These are phyloP conservation scores for Dendryphion nanum DNA, from an alignment of 2,329 filamentous ascomycete species.

Conservation along the genomic window DNA sequence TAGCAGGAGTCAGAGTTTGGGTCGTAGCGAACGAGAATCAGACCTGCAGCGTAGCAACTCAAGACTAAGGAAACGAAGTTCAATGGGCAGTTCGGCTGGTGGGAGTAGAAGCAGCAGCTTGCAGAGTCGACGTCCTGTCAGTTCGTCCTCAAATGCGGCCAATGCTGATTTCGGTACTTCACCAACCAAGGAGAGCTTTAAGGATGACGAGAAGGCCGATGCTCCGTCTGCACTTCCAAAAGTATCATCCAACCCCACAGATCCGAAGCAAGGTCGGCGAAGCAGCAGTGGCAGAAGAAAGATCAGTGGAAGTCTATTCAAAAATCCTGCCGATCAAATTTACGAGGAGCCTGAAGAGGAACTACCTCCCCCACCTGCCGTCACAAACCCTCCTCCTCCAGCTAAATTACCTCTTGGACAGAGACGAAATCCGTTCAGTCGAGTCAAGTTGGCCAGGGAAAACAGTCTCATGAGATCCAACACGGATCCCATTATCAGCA, in stretches of 20 bases:
- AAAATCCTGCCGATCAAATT: conserved; percentile 72
- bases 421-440: conserved; percentile 65
- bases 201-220: conserved; percentile 5
- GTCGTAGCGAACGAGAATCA: conserved; percentile 26
- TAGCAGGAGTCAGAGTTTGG: conserved; percentile 51
- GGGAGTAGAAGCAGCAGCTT: conserved; percentile 39
- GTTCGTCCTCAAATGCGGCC: conserved; percentile 22
- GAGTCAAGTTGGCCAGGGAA: conserved; percentile 56
- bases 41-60: conserved; percentile 34
- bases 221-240: conserved; percentile 38
- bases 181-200: conserved; percentile 20
- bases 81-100: conserved; percentile 31
- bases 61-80: conserved; percentile 35
- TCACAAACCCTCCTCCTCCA: conserved; percentile 29
- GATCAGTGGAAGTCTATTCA: conserved; percentile 67
- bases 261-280: conserved; percentile 45
- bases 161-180: conserved; percentile 17
- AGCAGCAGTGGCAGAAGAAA: conserved; percentile 69
- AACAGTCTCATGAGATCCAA: conserved; percentile 43
- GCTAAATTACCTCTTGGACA: conserved; percentile 47
- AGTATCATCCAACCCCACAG: conserved; percentile 22
- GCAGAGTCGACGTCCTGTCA: conserved; percentile 36
- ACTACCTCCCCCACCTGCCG: conserved; percentile 24
- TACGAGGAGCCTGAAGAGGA: conserved; percentile 78
- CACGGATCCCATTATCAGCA: conserved; percentile 47